phyloP scores from a whole-genome alignment of 306 rosid species.

The Glycine latifolia region DNA sequence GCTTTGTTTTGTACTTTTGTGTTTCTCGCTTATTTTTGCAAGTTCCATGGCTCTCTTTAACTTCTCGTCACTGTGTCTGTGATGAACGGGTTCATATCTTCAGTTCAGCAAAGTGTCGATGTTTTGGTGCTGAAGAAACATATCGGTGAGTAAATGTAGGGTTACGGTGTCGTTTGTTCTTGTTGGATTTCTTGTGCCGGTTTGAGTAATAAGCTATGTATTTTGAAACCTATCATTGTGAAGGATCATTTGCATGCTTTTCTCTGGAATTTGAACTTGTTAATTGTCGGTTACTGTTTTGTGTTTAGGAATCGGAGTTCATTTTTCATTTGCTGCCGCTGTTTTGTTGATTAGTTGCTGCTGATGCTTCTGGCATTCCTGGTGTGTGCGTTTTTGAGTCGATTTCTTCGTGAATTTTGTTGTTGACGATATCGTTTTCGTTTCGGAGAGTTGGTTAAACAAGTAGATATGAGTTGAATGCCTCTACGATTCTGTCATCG shows the following conservation, averaged over 20 bases:
- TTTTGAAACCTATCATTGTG: not conserved
- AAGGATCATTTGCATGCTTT: conserved; percentile 43
- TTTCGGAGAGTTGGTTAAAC: conserved; percentile 42
- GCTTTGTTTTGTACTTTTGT: not conserved
- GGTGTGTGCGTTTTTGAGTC: conserved; percentile 27
- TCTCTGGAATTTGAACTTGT: conserved; percentile 18
- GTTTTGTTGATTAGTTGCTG: conserved; percentile 13
- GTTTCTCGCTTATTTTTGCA: not conserved
- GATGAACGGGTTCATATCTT: conserved; percentile 41
- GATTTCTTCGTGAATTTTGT: not conserved
- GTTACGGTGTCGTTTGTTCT: conserved; percentile 6
- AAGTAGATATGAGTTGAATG: conserved; percentile 56
- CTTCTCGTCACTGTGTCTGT: conserved; percentile 49
- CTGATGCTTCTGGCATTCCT: not conserved
- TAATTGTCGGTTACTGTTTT: not conserved
- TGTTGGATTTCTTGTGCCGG: conserved; percentile 19
- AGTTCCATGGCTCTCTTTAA: conserved; percentile 48
- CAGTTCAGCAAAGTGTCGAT: conserved; percentile 32
- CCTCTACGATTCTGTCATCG: conserved; percentile 33
- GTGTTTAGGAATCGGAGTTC: not conserved
- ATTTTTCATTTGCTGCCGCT: conserved; percentile 30
- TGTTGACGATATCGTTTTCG: conserved; percentile 4
- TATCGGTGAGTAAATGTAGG: conserved; percentile 40
- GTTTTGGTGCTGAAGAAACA: conserved; percentile 34
- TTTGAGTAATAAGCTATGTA: not conserved